Evolutionary conservation across 106 monocot genomes (phyloP).

Genomic region (Dactylorhiza incarnata): DNA sequence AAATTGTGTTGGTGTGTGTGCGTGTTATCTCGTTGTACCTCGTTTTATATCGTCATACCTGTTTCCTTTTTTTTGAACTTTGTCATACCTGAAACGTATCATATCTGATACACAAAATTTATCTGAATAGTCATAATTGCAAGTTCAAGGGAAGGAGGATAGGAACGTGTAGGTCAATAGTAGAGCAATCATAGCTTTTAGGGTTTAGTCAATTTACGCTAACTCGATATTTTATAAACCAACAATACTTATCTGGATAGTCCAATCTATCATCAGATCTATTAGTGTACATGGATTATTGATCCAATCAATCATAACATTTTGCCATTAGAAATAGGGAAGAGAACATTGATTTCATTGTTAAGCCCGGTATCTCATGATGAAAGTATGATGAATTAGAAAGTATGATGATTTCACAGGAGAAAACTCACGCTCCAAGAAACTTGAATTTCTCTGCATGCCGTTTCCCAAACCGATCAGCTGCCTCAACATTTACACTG

Average conservation of each 20-base stretch:
- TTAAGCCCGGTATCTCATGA: background rate
- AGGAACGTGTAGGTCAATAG: no score
- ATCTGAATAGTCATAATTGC: no score
- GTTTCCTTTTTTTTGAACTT: no score
- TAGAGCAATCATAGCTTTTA: no score
- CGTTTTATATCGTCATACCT: no score
- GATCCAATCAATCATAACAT: background rate
- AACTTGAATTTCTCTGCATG: conserved; percentile 82
- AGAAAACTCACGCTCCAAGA: conserved; percentile 54
- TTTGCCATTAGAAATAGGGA: background rate
- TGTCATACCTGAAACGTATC: no score
- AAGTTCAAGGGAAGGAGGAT: no score
- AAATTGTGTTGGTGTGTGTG: no score
- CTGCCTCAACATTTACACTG: conserved; percentile 39
- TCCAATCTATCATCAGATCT: background rate
- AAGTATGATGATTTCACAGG: background rate
- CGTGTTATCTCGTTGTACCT: no score
- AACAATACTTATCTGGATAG: background rate
- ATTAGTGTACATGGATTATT: background rate
- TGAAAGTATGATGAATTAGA: background rate
- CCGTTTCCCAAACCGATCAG: conserved; percentile 76
- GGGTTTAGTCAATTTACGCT: no score
- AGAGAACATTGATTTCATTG: background rate
- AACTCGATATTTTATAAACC: no score
- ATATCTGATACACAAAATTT: no score